Conservation (phyloP, 1,284 basidiomycete species). For the Leccinum pseudoinsigne region DNA sequence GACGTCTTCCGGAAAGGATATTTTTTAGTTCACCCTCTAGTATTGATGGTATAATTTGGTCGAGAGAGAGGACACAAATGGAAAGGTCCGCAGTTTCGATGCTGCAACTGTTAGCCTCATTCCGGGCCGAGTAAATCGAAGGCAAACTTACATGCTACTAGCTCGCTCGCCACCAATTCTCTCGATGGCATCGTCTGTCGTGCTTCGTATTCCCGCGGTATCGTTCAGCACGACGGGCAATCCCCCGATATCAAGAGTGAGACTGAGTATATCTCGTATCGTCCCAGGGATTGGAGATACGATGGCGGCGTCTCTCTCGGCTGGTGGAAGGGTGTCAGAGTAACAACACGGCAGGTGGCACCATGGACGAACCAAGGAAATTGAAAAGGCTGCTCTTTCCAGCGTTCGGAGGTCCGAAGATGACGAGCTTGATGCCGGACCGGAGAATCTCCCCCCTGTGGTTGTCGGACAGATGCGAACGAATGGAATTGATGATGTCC, state of each 20-base stretch:
- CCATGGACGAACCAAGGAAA: slow-evolving; percentile 59
- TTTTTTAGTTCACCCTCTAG: slow-evolving; percentile 14
- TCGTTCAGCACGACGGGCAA: slow-evolving; percentile 80
- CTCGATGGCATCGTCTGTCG: slow-evolving; percentile 70
- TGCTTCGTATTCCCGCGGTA: slow-evolving; percentile 80
- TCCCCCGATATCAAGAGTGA: slow-evolving; percentile 85
- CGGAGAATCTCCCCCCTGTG: slow-evolving; percentile 80
- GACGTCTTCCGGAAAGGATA: slow-evolving; percentile 48
- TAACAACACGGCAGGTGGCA: not conserved
- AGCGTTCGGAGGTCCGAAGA: slow-evolving; percentile 89
- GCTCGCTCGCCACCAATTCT: slow-evolving; percentile 82
- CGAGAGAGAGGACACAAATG: slow-evolving; percentile 74
- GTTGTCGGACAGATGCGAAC: slow-evolving; percentile 60
- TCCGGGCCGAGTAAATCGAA: slow-evolving; percentile 11
- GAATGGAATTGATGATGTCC: slow-evolving; percentile 50
- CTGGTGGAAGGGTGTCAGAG: slow-evolving; percentile 37
- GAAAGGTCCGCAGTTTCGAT: slow-evolving; percentile 66
- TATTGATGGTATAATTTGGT: slow-evolving; percentile 41
- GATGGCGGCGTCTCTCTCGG: slow-evolving; percentile 85
- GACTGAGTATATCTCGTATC: slow-evolving; percentile 82
- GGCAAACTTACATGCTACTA: slow-evolving; percentile 49
- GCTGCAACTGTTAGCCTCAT: slow-evolving; percentile 38
- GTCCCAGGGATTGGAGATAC: slow-evolving; percentile 86
- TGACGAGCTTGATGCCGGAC: slow-evolving; percentile 76
- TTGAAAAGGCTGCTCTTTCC: slow-evolving; percentile 88